Percentiles rank a stretch among this genome's conserved stretches.
Conservation (phyloP, 1,139 yeast genomes). For the Pichia sp. region DNA sequence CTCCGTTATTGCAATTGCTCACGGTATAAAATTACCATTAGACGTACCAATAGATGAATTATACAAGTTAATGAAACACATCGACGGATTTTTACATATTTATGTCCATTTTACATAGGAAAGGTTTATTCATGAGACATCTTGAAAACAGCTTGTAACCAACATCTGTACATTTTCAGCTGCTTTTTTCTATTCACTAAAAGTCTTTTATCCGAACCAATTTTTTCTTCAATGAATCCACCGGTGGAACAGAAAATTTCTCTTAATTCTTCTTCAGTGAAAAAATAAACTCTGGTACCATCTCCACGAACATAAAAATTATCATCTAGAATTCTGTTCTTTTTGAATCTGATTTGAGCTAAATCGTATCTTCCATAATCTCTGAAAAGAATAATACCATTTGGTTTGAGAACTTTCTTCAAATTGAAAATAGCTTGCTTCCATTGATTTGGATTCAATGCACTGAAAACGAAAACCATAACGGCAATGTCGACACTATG, state of each 20-base stretch:
- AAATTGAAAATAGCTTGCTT: slow-evolving; percentile 64
- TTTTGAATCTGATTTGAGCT: slow-evolving; percentile 92
- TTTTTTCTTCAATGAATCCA: slow-evolving; percentile 54
- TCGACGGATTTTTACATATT: slow-evolving; percentile 78
- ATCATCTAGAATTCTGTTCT: slow-evolving; percentile 78
- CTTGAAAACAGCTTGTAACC: slow-evolving; percentile 89
- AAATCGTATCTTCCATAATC: slow-evolving; percentile 95
- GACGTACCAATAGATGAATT: slow-evolving; percentile 41
- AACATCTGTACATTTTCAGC: slow-evolving; percentile 90
- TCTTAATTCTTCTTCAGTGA: slow-evolving; percentile 85
- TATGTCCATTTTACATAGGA: slow-evolving; percentile 21
- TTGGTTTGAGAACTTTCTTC: slow-evolving; percentile 70
- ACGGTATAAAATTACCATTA: slow-evolving; percentile 53
- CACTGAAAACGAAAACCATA: slow-evolving; percentile 59
- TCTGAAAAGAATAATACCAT: slow-evolving; percentile 81
- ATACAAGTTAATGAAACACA: slow-evolving; percentile 45
- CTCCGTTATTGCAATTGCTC: slow-evolving; percentile 23
- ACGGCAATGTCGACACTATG: slow-evolving; percentile 85
- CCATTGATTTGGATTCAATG: slow-evolving; percentile 93
- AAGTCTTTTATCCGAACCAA: slow-evolving; percentile 85
- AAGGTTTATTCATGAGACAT: slow-evolving; percentile 13
- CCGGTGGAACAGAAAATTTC: slow-evolving; percentile 54
- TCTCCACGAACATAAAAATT: slow-evolving; percentile 96
- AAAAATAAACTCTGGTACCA: slow-evolving; percentile 94
- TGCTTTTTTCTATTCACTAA: slow-evolving; percentile 88